Evolutionary conservation across 805 yeast species (phyloP).

Genomic region (Candida sonorensis): DNA sequence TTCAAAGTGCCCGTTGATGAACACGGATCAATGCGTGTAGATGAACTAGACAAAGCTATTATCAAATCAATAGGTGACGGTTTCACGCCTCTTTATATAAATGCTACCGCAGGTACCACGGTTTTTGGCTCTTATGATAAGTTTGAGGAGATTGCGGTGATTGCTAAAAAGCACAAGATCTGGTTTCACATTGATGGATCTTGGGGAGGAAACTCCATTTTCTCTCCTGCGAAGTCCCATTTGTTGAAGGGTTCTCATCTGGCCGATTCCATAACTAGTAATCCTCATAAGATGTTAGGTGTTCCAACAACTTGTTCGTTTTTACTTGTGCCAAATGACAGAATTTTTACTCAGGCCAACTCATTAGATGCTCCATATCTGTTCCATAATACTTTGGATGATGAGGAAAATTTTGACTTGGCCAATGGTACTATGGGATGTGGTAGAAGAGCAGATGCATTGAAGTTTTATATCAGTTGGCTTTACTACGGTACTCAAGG

Average conservation of each 20-base stretch:
- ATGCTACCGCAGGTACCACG: slow-evolving; percentile 86
- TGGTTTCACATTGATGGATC: slow-evolving; percentile 89
- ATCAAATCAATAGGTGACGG: slow-evolving; percentile 41
- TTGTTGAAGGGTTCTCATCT: slow-evolving; percentile 52
- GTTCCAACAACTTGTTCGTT: slow-evolving; percentile 76
- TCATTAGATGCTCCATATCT: slow-evolving; percentile 75
- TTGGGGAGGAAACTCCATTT: slow-evolving; percentile 84
- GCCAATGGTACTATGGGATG: slow-evolving; percentile 93
- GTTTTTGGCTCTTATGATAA: slow-evolving; percentile 82
- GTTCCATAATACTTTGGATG: slow-evolving; percentile 53
- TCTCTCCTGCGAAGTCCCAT: slow-evolving; percentile 40
- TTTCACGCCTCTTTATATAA: slow-evolving; percentile 63
- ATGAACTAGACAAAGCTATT: slow-evolving; percentile 40
- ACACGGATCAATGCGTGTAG: slow-evolving; percentile 51
- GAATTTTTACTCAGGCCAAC: slow-evolving; percentile 62
- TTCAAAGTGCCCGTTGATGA: slow-evolving; percentile 53
- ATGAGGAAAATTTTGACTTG: slow-evolving; percentile 57
- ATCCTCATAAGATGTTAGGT: slow-evolving; percentile 88
- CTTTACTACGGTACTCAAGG: slow-evolving; percentile 69
- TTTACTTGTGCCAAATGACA: slow-evolving; percentile 61
- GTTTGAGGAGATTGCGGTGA: slow-evolving; percentile 42
- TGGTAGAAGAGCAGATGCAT: slow-evolving; percentile 78
- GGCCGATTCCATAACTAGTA: slow-evolving; percentile 73
- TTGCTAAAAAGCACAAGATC: slow-evolving; percentile 47
- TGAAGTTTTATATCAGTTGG: slow-evolving; percentile 78